Conservation (phyloP, 108 stramenopile species). For the Nitzschia palea region DNA sequence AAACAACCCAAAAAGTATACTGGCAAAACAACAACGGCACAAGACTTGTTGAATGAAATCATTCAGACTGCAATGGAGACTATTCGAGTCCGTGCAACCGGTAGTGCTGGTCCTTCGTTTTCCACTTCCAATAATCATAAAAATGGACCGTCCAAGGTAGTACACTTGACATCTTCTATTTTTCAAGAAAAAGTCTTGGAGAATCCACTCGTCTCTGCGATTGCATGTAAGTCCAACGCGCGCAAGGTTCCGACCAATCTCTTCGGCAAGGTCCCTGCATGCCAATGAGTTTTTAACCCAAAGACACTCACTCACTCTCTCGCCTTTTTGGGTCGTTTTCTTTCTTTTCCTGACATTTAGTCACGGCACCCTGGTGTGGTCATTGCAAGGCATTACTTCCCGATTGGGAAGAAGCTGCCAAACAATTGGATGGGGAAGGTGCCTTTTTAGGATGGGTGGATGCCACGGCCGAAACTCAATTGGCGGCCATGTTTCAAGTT, state of each 20-base stretch:
- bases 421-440: constrained; percentile 25
- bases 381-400: constrained; percentile 35
- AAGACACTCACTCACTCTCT: too few species aligned
- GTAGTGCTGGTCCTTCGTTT: neutral
- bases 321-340: too few species aligned
- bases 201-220: constrained; percentile 24
- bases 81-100: neutral
- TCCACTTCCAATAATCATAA: neutral
- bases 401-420: constrained; percentile 36
- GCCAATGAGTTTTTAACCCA: too few species aligned
- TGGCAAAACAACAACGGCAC: constrained; percentile 6
- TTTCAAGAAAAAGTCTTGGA: constrained; percentile 31
- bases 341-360: neutral
- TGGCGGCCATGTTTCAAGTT: constrained; percentile 19
- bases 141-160: neutral
- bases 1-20: constrained; percentile 5
- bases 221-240: constrained; percentile 20
- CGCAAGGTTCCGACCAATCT: too few species aligned
- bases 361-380: constrained; percentile 46
- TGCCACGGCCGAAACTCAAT: constrained; percentile 23
- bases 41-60: constrained; percentile 18
- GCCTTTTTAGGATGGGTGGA: constrained; percentile 32
- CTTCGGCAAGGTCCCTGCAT: too few species aligned
- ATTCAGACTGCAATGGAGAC: constrained; percentile 1
- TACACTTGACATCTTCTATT: constrained; percentile 4